These are phyloP conservation scores for Dissophora ornata DNA, from an alignment of 192 early-diverging fungal genomes.

Conservation along the genomic window DNA sequence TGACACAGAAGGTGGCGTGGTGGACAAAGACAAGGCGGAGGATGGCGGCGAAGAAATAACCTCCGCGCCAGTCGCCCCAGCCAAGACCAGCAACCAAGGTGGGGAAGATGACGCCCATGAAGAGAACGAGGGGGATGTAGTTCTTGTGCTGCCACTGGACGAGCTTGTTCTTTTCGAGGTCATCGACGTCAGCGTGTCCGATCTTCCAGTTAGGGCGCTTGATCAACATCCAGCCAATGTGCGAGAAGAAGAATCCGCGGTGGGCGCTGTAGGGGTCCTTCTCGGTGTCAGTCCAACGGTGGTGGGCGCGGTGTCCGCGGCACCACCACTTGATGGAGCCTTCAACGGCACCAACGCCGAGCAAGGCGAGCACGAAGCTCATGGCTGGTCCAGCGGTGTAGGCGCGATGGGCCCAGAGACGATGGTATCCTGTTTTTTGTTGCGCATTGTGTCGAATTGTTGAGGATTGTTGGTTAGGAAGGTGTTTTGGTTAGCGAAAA, in stretches of 20 bases:
- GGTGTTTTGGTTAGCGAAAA: background rate
- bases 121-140: conserved; percentile 75
- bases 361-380: conserved; percentile 71
- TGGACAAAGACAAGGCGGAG: conserved; percentile 82
- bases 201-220: conserved; percentile 78
- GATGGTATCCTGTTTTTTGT: conserved; percentile 80
- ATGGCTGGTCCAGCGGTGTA: conserved; percentile 75
- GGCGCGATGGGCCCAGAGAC: conserved; percentile 83
- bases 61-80: conserved; percentile 85
- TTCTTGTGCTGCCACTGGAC: conserved; percentile 83
- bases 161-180: conserved; percentile 78
- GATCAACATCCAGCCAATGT: conserved; percentile 89
- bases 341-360: conserved; percentile 79
- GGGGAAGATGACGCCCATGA: conserved; percentile 84
- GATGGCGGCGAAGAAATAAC: conserved; percentile 81
- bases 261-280: conserved; percentile 87
- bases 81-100: conserved; percentile 86
- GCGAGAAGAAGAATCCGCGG: conserved; percentile 83
- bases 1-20: conserved; percentile 92
- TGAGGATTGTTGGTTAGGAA: background rate
- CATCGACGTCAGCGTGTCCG: conserved; percentile 85
- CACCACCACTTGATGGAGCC: conserved; percentile 91
- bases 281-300: conserved; percentile 88
- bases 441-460: background rate
- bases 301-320: conserved; percentile 87